phyloP scores from a whole-genome alignment of 768 basidiomycete genomes.

The Trametes cubensis region DNA sequence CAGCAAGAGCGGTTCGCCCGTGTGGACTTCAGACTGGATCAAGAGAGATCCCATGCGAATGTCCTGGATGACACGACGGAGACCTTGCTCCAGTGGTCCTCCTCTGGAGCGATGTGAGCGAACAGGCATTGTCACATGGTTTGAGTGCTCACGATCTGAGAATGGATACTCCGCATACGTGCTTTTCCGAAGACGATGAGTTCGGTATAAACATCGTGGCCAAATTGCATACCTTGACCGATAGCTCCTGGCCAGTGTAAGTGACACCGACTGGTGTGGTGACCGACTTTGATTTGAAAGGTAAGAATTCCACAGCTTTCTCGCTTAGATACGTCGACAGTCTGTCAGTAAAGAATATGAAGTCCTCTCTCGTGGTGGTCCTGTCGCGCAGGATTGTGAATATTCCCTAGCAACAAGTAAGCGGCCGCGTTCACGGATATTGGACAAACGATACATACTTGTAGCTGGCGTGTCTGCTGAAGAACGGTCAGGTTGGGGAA shows the following conservation, averaged over 20 bases:
- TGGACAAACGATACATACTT: constrained; percentile 48
- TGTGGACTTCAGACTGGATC: constrained; percentile 82
- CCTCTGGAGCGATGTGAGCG: constrained; percentile 52
- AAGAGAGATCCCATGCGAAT: constrained; percentile 87
- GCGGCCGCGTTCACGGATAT: not conserved
- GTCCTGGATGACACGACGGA: constrained; percentile 85
- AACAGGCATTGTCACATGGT: not conserved
- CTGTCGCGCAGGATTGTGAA: constrained; percentile 82
- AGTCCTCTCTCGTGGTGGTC: constrained; percentile 77
- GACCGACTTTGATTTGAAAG: constrained; percentile 62
- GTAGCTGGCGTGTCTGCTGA: constrained; percentile 77
- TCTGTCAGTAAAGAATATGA: constrained; percentile 90
- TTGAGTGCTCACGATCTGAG: constrained; percentile 70
- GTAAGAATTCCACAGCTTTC: constrained; percentile 80
- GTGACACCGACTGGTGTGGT: constrained; percentile 66
- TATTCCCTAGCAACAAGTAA: constrained; percentile 64
- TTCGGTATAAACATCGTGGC: not conserved
- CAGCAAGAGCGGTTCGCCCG: constrained; percentile 87
- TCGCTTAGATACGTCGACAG: constrained; percentile 85
- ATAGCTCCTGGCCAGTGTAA: constrained; percentile 62
- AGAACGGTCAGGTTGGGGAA: constrained; percentile 65
- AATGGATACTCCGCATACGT: constrained; percentile 87
- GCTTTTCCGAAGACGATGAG: constrained; percentile 40
- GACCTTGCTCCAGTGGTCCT: constrained; percentile 87
- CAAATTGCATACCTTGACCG: constrained; percentile 50